phyloP scores from a whole-genome alignment of 2,329 filamentous ascomycete genomes.

The Fusarium armeniacum region DNA sequence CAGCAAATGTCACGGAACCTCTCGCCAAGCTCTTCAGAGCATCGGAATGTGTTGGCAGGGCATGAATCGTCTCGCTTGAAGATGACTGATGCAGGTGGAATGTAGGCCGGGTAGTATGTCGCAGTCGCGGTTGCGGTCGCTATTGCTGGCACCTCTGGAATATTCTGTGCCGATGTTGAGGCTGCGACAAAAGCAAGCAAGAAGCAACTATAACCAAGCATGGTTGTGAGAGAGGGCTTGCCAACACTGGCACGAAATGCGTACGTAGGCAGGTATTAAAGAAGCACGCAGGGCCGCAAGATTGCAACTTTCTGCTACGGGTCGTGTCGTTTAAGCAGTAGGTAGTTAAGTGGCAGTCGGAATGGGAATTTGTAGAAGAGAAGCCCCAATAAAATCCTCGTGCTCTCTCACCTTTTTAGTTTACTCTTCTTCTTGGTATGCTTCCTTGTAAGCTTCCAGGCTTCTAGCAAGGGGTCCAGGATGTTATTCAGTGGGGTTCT shows the following conservation, averaged over 20 bases:
- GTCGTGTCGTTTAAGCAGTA: conserved; percentile 18
- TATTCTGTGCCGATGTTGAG: conserved; percentile 38
- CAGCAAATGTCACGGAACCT: conserved; percentile 66
- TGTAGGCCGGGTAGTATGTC: conserved; percentile 29
- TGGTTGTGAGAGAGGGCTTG: conserved; percentile 32
- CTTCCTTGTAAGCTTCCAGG: conserved; percentile 28
- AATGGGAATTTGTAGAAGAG: conserved; percentile 19
- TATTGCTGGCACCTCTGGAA: conserved; percentile 38
- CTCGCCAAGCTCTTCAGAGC: conserved; percentile 61
- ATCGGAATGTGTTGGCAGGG: conserved; percentile 65
- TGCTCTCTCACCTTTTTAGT: conserved; percentile 16
- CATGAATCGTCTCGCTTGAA: conserved; percentile 56
- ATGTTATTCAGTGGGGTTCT: conserved; percentile 41
- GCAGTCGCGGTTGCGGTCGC: conserved; percentile 34
- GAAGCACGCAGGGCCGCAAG: background rate
- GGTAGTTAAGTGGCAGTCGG: background rate
- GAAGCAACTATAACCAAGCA: conserved; percentile 43
- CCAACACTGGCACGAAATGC: conserved; percentile 5
- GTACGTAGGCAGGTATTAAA: background rate
- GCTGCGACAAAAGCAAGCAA: conserved; percentile 43
- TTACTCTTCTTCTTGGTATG: conserved; percentile 19
- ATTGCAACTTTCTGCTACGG: conserved; percentile 34
- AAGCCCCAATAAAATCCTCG: conserved; percentile 13
- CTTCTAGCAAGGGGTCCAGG: conserved; percentile 39
- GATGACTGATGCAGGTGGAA: conserved; percentile 42